Base-by-base conservation (phyloP, 140 eudicot species). In the Ambrosia hybrid region DNA sequence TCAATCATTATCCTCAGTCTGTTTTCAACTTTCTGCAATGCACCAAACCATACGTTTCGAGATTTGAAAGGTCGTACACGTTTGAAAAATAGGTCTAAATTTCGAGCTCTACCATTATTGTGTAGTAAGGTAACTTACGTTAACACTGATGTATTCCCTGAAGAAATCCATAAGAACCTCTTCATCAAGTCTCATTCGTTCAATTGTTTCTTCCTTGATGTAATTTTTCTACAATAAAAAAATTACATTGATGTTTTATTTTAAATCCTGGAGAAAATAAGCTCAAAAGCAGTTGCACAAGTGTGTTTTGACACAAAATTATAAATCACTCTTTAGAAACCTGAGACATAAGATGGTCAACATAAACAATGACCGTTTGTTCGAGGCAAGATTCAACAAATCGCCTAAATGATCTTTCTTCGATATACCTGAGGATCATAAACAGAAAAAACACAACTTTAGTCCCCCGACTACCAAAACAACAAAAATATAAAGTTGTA, bases 341-440 rank as follows among this genome's bases (percentile, higher is more conserved):
- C 97, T 88, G 97, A 68, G 85, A 73, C 49, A 94, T 82, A 56
- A 94, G 81, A 86, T 90, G 96, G 78, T 94, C 99, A 14, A 94
- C 97, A 62, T 94, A 94, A 55, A 90, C 91, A 68, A 94, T 88
- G 66, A 94, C 86, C 34, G 96, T 90, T 85, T 90, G 90, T 81
- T 94, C 99, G 68, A 94, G 72, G 82, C 99, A 94, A 76, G 99
- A 87, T 77, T 90, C 99, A 46, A 94, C 97, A 80, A 94, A 94
- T 73, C 99, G 75, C 81, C 96, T 81, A 76, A 94, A 94, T 70
- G 97, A 94, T 67, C 97, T 76, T 84, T 94, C 99, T 81, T 90
- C 99, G 55, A 94, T 90, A 83, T 94, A 94, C 96, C 99, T 79
- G 71, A 38, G 5, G 45, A 48, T 80, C 51, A 64, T 64, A 9